phyloP scores from a whole-genome alignment of 495 filamentous ascomycete genomes.

The Penicillium pancosmium region DNA sequence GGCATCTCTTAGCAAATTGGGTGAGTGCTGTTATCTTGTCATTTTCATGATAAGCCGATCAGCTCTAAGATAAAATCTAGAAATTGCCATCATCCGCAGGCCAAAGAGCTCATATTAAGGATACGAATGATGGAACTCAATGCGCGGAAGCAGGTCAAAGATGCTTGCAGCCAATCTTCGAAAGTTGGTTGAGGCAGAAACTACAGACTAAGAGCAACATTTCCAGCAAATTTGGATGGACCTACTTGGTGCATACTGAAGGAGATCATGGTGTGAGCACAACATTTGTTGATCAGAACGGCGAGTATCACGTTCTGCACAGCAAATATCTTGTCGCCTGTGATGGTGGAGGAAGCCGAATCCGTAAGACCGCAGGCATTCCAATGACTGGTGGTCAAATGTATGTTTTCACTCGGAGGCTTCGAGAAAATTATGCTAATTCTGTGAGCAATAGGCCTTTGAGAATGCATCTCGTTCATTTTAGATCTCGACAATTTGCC shows the following conservation, averaged over 20 bases:
- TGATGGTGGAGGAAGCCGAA: slow-evolving; percentile 30
- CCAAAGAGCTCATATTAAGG: slow-evolving; percentile 8
- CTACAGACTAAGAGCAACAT: slow-evolving; percentile 10
- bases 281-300: slow-evolving; percentile 13
- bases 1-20: slow-evolving; percentile 13
- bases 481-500: slow-evolving; percentile 31
- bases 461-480: slow-evolving; percentile 32
- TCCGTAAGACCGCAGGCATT: slow-evolving; percentile 24
- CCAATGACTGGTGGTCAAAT: slow-evolving; percentile 26
- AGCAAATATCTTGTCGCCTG: slow-evolving; percentile 27
- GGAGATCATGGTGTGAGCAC: slow-evolving; percentile 14
- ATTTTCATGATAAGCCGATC: background rate
- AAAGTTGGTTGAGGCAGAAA: slow-evolving; percentile 19
- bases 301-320: slow-evolving; percentile 10
- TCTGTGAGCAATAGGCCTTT: slow-evolving; percentile 17
- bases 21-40: slow-evolving; percentile 2
- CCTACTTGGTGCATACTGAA: slow-evolving; percentile 19
- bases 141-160: slow-evolving; percentile 18
- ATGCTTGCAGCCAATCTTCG: slow-evolving; percentile 27
- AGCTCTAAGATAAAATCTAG: background rate
- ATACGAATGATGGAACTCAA: slow-evolving; percentile 17
- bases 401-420: slow-evolving; percentile 13
- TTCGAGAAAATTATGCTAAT: background rate
- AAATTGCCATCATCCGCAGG: slow-evolving; percentile 8
- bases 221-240: slow-evolving; percentile 15